Evolutionary conservation across 441 rosid genomes (phyloP), one percentile per base, ranked within the genome.

Genomic region (Corymbia citriodora): DNA sequence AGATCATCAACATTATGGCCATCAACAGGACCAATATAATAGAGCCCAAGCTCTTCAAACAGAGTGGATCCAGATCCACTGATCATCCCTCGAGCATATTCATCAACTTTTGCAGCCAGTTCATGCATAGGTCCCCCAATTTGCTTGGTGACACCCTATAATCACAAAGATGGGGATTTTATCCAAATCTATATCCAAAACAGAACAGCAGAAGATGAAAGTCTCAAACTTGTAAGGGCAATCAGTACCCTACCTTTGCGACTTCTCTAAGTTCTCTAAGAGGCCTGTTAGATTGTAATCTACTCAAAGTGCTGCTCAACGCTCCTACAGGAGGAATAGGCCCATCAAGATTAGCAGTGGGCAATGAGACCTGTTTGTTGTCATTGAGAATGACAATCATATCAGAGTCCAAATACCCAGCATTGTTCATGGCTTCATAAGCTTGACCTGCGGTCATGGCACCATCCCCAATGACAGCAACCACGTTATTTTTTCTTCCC

Each of bases 371-470:
- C 92, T 97, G 99, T 88, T 97, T 97, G 95, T 97, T 97, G 94
- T 97, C 99, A 90, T 97, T 97, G 68, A 97, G 99, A 90, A 97
- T 96, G 89, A 97, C 98, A 89, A 97, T 96, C 99, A 97, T 97
- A 90, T 97, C 99, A 0, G 99, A 96, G 92, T 97, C 99, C n/a
- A 97, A 92, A 93, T 97, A 97, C 31, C 99, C 99, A 0, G 99
- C 98, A 87, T 96, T 97, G 95, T 97, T 97, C 99, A 97, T 97
- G 40, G 99, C 99, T 93, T 97, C 99, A 85, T 96, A 97, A 92
- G 99, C 99, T 89, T 97, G 99, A 33, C 99, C 99, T 31, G 99
- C 99, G 5, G 99, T 97, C 99, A 97, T 97, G 52, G 99, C 99
- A 74, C 99, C 99, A 88, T 97, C 99, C 29, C 99, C 99, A 49